phyloP scores from a whole-genome alignment of 495 filamentous ascomycete species.

The Oleoguttula mirabilis region DNA sequence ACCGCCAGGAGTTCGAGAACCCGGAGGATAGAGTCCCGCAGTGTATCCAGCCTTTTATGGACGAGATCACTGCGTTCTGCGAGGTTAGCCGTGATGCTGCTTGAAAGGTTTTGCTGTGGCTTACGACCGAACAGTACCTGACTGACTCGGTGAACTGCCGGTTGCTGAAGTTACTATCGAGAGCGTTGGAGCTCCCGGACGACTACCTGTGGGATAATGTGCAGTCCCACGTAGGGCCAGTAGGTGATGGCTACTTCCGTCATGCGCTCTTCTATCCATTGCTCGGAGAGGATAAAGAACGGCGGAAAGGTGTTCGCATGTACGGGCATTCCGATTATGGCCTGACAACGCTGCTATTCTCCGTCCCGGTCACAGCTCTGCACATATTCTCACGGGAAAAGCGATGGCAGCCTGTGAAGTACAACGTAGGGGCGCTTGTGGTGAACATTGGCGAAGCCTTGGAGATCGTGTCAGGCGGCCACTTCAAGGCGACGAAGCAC shows the following conservation, averaged over 20 bases:
- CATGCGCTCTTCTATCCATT: slow-evolving; percentile 37
- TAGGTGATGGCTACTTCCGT: slow-evolving; percentile 37
- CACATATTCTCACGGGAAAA: slow-evolving; percentile 36
- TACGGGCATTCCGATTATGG: slow-evolving; percentile 39
- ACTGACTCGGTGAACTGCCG: slow-evolving; percentile 36
- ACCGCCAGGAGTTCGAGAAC: slow-evolving; percentile 32
- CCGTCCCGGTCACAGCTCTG: slow-evolving; percentile 33
- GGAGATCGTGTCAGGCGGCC: slow-evolving; percentile 38
- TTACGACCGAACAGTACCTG: slow-evolving; percentile 23
- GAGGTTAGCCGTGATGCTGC: slow-evolving; percentile 9
- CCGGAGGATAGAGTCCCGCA: slow-evolving; percentile 26
- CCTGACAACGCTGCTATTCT: slow-evolving; percentile 34
- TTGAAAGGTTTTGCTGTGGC: background rate
- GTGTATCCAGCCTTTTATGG: slow-evolving; percentile 36
- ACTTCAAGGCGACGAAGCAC: slow-evolving; percentile 39
- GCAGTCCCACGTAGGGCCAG: slow-evolving; percentile 34
- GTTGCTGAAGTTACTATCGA: slow-evolving; percentile 35
- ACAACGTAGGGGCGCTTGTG: slow-evolving; percentile 36
- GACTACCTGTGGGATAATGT: slow-evolving; percentile 38
- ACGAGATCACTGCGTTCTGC: slow-evolving; percentile 35
- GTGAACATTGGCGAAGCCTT: slow-evolving; percentile 38
- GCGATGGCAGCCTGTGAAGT: slow-evolving; percentile 35
- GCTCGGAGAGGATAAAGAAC: slow-evolving; percentile 2
- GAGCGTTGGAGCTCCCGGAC: slow-evolving; percentile 37
- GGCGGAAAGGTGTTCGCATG: slow-evolving; percentile 35